Base-by-base conservation (phyloP, 192 early-diverging fungal species). In the Coemansia sp. region DNA sequence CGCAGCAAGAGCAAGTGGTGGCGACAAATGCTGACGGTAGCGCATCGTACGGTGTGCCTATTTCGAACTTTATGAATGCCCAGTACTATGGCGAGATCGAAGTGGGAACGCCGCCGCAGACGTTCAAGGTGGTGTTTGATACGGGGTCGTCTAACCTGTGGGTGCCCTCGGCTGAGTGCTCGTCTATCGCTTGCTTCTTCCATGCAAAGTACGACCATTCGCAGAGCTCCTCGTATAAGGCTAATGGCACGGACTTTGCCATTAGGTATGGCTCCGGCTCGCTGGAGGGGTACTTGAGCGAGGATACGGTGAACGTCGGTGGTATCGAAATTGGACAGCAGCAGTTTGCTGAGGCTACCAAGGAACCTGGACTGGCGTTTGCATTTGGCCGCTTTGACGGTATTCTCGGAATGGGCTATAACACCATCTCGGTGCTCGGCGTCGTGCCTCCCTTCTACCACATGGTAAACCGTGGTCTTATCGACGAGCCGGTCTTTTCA, bases 301-400 rank as follows among this genome's bases (percentile, higher is more conserved):
- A 88, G 69, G 95, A 98, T 67, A 85, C 78, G 2, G 70, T 98
- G 41, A 79, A 32, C 17, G 74, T 99, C 32, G 95, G 92, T 42
- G 94, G 90, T 71, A 78, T 93, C 31, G 25, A 67, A 1, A 75
- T 99, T 64, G 73, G 85, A 45, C 63, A 78, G 32, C 90, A 94
- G 84, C 90, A 90, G 66, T 99, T 99, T 87, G 96, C 90, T n/a
- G 98, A 99, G 86, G 91, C 92, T 2, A 89, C 89, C 42, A 97
- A 96, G 86, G 95, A 98, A 73, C 98, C 98, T 8, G 96, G 96
- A 0, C 86, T 98, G 42, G 90, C 95, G 1, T 99, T 98, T 87
- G 93, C 91, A 1, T 90, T 96, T 69, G 95, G 93, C 21, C 81
- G 89, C n/a, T 99, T 98, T 70, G 97, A 99, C 76, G 97, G 97